Percentiles rank a stretch among this genome's conserved stretches.
phyloP scores from a whole-genome alignment of 164 flowering plant genomes.

The Aristolochia californica region DNA sequence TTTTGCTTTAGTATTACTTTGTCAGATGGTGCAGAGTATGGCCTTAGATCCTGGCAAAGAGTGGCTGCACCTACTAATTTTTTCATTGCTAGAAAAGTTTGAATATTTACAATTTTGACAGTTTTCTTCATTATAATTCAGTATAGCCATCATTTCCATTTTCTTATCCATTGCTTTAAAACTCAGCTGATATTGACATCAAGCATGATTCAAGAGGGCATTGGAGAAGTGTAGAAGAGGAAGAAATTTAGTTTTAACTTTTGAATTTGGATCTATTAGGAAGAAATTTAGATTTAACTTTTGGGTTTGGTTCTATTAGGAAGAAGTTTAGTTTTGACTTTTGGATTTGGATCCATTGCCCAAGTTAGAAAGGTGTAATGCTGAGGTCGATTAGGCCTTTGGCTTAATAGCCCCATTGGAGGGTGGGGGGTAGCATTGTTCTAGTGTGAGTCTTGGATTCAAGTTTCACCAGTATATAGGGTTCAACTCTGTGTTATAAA shows the following conservation, averaged over 20 bases:
- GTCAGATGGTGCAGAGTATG: too few relatives aligned
- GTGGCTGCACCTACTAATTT: background rate
- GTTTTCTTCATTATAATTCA: background rate
- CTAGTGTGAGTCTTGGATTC: too few relatives aligned
- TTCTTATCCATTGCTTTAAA: background rate
- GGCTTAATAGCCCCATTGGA: too few relatives aligned
- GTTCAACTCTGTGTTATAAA: too few relatives aligned
- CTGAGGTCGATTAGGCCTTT: too few relatives aligned
- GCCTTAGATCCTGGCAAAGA: too few relatives aligned
- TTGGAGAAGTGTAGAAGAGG: background rate
- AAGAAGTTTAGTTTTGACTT: background rate
- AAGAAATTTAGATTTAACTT: background rate
- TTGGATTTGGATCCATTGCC: too few relatives aligned
- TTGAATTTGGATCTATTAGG: background rate
- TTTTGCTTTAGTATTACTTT: background rate
- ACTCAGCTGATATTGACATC: background rate
- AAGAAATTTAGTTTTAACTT: background rate
- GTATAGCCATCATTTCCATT: background rate
- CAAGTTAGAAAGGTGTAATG: too few relatives aligned
- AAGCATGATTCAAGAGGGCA: background rate
- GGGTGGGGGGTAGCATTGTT: too few relatives aligned
- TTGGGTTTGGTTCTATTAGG: too few relatives aligned
- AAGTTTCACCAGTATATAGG: too few relatives aligned
- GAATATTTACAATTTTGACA: background rate
- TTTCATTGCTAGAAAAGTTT: background rate